Evolutionary conservation across 1,284 basidiomycete genomes (phyloP), one percentile per base, ranked within the genome.

Genomic region (Agaricales sp.): DNA sequence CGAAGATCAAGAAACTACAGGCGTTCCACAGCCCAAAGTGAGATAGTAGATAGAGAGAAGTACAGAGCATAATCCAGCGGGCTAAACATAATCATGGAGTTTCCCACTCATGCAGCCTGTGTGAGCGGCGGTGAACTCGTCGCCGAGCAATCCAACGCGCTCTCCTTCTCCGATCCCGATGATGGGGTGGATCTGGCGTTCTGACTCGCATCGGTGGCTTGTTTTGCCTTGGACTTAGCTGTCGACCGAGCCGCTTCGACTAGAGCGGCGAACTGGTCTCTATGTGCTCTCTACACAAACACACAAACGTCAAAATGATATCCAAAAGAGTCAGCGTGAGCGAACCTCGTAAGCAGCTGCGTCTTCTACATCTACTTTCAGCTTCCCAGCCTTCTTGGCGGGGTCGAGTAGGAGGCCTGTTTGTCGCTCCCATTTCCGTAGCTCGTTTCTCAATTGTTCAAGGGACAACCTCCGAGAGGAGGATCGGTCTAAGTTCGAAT

Each of bases 401-500:
- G 39, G 39, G 39, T 41, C 39, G 8, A 41, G 19, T n/a, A n/a
- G n/a, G 8, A 41, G 19, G 4, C n/a, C 13, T 20, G 59, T 63
- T 11, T 69, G 66, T 18, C 77, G 74, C 55, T 86, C 83, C 77
- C 78, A 81, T 54, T 65, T 66, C 53, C 67, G 72, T 54, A 87
- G 58, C 21, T 83, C 81, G 46, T 58, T 60, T 38, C 69, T 65
- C 8, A 87, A 67, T 41, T 75, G 73, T 1, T 60, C 53, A 41
- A 67, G 57, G n/a, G 67, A 66, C 58, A 73, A 75, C 22, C 81
- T 71, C 43, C 71, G 65, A 16, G 56, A 50, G 1, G 57, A 50
- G n/a, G 68, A 67, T 52, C 73, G 74, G 61, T 87, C 85, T 6
- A 84, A 65, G 59, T 87, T 87, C 18, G 82, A 75, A 53, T 87